A percentile compares a stretch with the other conserved stretches of the same genome.
These are phyloP conservation scores for Diplogelasinospora grovesii DNA, from an alignment of 495 filamentous ascomycete species.

Conservation along the genomic window DNA sequence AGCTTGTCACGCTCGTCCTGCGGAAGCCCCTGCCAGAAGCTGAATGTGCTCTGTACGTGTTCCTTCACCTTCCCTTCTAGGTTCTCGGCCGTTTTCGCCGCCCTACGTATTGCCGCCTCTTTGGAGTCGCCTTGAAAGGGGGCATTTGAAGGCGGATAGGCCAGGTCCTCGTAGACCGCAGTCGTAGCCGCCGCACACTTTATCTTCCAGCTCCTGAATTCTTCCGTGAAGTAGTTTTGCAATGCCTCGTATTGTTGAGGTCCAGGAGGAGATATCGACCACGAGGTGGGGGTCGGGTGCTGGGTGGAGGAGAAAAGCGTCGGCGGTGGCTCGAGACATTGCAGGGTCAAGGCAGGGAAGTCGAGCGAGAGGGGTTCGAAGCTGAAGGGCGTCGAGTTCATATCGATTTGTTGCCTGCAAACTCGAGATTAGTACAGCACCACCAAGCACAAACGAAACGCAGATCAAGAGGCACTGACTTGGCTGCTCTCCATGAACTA, in stretches of 20 bases:
- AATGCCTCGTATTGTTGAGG: conserved; percentile 64
- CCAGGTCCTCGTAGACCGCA: conserved; percentile 32
- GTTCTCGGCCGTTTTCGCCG: conserved; percentile 35
- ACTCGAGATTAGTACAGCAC: conserved; percentile 15
- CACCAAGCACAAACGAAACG: conserved; percentile 1
- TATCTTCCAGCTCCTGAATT: conserved; percentile 57
- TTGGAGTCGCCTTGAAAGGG: conserved; percentile 32
- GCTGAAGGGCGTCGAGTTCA: conserved; percentile 57
- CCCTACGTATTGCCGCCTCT: conserved; percentile 33
- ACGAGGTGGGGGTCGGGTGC: conserved; percentile 63
- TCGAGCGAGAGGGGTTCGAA: conserved; percentile 76
- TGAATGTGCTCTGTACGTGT: conserved; percentile 64
- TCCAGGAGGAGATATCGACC: conserved; percentile 66
- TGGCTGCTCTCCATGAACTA: conserved; percentile 71
- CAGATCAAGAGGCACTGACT: conserved; percentile 41
- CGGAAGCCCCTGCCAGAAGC: conserved; percentile 60
- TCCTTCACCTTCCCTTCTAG: conserved; percentile 56
- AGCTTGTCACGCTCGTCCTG: conserved; percentile 50
- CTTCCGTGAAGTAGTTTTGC: conserved; percentile 54
- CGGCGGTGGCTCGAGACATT: conserved; percentile 70
- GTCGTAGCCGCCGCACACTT: conserved; percentile 36
- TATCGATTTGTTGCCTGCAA: conserved; percentile 39
- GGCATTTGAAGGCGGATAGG: conserved; percentile 27
- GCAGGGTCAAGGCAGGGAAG: conserved; percentile 74
- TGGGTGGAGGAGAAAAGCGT: conserved; percentile 66